Conservation (phyloP, 306 rosid species). For the Quercus cerris region DNA sequence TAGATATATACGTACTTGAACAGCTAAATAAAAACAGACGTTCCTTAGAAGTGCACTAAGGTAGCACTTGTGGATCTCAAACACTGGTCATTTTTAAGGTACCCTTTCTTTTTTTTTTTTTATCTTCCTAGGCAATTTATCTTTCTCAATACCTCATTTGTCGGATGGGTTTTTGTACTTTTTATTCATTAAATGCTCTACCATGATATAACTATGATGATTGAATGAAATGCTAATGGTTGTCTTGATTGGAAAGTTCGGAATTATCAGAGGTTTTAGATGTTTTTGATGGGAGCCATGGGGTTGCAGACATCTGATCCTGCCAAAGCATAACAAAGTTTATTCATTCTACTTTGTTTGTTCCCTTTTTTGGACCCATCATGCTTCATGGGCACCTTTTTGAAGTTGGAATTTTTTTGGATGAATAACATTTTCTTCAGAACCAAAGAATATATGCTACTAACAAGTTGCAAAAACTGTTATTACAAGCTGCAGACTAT, state of each 20-base stretch:
- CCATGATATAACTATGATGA: not conserved
- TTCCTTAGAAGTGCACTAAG: not conserved
- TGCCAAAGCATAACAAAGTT: too few relatives aligned
- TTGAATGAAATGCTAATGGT: not conserved
- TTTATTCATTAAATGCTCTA: not conserved
- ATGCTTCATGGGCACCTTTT: too few relatives aligned
- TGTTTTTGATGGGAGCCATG: not conserved
- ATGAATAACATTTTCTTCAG: too few relatives aligned
- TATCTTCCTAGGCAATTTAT: not conserved
- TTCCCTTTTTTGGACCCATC: too few relatives aligned
- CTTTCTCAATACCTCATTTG: not conserved
- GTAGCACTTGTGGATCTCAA: not conserved
- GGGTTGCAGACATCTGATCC: too few relatives aligned
- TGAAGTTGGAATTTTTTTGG: too few relatives aligned
- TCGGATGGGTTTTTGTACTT: not conserved
- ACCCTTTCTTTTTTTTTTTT: not conserved
- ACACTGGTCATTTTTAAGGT: not conserved
- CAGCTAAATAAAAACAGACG: not conserved
- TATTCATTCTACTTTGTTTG: too few relatives aligned
- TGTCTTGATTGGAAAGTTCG: not conserved
- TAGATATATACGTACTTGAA: not conserved
- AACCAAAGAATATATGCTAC: too few relatives aligned
- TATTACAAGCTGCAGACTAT: too few relatives aligned
- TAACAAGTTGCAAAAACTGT: too few relatives aligned
- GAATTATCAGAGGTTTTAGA: not conserved